phyloP scores from a whole-genome alignment of 129 eudicot species.

The Logfia minima region DNA sequence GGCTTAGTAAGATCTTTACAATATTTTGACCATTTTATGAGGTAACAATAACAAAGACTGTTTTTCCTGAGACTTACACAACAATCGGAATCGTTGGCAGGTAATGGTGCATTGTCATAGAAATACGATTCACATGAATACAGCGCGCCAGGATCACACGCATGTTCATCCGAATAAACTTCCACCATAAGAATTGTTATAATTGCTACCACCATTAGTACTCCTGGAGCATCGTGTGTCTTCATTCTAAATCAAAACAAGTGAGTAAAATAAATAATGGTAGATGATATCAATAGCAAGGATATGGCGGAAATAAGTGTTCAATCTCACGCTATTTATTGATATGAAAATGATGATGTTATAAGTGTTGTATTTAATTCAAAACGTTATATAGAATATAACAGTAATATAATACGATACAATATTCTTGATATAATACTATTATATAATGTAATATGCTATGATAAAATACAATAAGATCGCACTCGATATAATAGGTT shows the following conservation, averaged over 20 bases:
- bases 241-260: not conserved
- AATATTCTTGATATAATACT: too few relatives aligned
- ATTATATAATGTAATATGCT: too few relatives aligned
- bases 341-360: not conserved
- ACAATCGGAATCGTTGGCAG: not conserved
- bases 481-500: too few relatives aligned
- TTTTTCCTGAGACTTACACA: not conserved
- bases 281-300: not conserved
- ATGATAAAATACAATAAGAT: too few relatives aligned
- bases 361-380: not conserved
- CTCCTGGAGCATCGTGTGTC: too few relatives aligned
- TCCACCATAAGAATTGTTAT: too few relatives aligned
- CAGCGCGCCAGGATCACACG: not conserved
- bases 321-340: not conserved
- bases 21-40: not conserved
- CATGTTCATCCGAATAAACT: too few relatives aligned
- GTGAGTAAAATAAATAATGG: not conserved
- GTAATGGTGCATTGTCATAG: not conserved
- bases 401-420: too few relatives aligned
- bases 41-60: constrained; percentile 9
- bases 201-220: too few relatives aligned
- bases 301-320: not conserved
- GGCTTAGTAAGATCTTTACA: not conserved
- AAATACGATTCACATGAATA: constrained; percentile 4
- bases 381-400: too few relatives aligned